Conservation (phyloP, 306 rosid species). For the Castanea mollissima region DNA sequence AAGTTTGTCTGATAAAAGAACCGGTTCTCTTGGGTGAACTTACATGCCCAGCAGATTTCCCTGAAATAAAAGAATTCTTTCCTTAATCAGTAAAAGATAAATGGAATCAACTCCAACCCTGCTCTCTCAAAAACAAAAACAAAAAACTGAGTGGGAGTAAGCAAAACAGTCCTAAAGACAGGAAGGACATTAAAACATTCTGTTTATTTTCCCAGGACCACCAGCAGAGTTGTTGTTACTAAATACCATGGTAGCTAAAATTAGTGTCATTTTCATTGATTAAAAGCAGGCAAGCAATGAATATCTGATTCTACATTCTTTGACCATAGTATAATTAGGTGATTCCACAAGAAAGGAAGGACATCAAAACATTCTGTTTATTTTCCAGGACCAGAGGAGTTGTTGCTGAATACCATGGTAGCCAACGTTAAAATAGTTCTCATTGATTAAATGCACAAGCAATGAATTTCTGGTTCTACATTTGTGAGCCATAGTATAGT, state of each 20-base stretch:
- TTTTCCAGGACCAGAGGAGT: neutral
- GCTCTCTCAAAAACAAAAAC: neutral
- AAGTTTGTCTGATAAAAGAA: constrained; percentile 49
- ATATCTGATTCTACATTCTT: neutral
- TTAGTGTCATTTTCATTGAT: neutral
- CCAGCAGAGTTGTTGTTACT: neutral
- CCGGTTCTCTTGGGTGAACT: constrained; percentile 51
- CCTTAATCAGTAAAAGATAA: constrained; percentile 10
- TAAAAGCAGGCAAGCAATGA: neutral
- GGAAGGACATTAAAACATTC: neutral
- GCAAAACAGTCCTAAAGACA: neutral
- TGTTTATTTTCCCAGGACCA: neutral
- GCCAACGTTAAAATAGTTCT: neutral
- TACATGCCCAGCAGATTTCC: constrained; percentile 46
- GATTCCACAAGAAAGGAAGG: neutral
- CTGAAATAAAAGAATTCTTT: constrained; percentile 39
- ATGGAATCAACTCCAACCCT: constrained; percentile 14
- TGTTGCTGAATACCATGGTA: neutral
- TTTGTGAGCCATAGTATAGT: constrained; percentile 1
- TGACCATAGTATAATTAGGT: constrained; percentile 5
- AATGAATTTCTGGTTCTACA: neutral
- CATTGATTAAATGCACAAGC: neutral
- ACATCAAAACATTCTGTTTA: neutral
- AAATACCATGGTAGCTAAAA: neutral
- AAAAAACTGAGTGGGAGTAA: neutral